Percentiles rank a stretch among this genome's conserved stretches.
These are phyloP conservation scores for Lentinula aciculospora DNA, from an alignment of 768 basidiomycete species.

Conservation along the genomic window DNA sequence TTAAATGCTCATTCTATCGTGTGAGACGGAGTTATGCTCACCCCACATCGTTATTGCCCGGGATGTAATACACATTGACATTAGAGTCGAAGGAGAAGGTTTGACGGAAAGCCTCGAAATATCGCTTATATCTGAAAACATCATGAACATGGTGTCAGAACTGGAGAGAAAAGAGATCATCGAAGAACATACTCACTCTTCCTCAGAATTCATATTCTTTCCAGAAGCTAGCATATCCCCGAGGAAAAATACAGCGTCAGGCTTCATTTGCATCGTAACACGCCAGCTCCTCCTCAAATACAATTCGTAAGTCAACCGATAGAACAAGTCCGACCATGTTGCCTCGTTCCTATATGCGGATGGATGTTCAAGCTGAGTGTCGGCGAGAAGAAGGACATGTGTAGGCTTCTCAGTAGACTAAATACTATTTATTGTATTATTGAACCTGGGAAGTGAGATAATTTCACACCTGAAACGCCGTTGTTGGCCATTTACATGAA, in stretches of 20 bases:
- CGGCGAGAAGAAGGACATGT: conserved; percentile 64
- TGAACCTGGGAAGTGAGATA: conserved; percentile 9
- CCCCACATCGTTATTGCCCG: conserved; percentile 83
- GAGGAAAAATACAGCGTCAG: conserved; percentile 66
- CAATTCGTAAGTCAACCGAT: conserved; percentile 44
- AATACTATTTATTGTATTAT: not conserved
- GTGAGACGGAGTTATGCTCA: conserved; percentile 20
- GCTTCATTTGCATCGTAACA: conserved; percentile 47
- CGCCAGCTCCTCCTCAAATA: conserved; percentile 71
- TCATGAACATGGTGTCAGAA: not conserved
- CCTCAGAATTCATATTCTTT: conserved; percentile 41
- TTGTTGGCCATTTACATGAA: conserved; percentile 55
- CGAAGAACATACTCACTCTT: conserved; percentile 29
- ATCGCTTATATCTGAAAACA: conserved; percentile 50
- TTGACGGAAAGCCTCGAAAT: conserved; percentile 53
- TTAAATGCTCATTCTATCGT: not conserved
- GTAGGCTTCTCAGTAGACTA: conserved; percentile 23
- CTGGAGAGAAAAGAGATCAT: not conserved
- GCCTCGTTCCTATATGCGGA: conserved; percentile 28
- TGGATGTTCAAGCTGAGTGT: conserved; percentile 54
- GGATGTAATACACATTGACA: conserved; percentile 49
- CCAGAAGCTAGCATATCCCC: conserved; percentile 75
- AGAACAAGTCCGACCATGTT: conserved; percentile 35
- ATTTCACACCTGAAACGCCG: conserved; percentile 22
- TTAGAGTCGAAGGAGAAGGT: conserved; percentile 45